Base-by-base conservation (phyloP, 1,284 basidiomycete species). In the Boletus semigastroideus region DNA sequence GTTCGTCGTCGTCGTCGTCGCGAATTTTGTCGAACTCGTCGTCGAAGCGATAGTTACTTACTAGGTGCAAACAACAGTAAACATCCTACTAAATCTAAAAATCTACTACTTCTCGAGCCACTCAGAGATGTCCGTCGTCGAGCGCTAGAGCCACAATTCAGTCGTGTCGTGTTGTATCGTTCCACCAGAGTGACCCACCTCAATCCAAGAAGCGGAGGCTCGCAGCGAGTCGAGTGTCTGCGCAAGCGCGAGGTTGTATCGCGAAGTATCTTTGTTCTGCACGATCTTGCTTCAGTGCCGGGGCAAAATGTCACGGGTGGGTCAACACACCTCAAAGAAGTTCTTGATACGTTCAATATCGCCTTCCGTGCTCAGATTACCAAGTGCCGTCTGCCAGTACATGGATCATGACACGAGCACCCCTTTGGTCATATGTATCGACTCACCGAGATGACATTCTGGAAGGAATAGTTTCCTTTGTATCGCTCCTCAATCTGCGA, bases 171-270 rank as follows among this genome's bases (percentile, higher is more conserved):
- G 36, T 28, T 31, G 16, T n/a, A 54, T 27, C 17, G 25, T 12
- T 5, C n/a, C 22, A 4, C 14, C 13, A n/a, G 31, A 33, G n/a
- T n/a, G n/a, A 62, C 72, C 59, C 51, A 86, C 82, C 72, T 83
- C 71, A 44, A 89, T 75, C 74, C 83, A 86, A 8, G 75, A 76
- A 10, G 74, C 71, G 44, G 78, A 79, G 2, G 85, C 78, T 7
- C 74, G 74, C 59, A 91, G 81, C 2, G 75, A 78, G 59, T 92
- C 90, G 54, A 90, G 62, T 25, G 79, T 77, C 65, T 92, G 90
- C 13, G 79, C 77, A 40, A 90, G 71, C 7, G 76, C 74, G 64
- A 85, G 76, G 56, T 78, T 75, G 70, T 82, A 89, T 66, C 82
- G 85, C 41, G 80, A 79, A 4, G 74, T 81, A 61, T 89, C 84